Evolutionary conservation across 768 basidiomycete species (phyloP).

Genomic region (Tulasnella calospora): DNA sequence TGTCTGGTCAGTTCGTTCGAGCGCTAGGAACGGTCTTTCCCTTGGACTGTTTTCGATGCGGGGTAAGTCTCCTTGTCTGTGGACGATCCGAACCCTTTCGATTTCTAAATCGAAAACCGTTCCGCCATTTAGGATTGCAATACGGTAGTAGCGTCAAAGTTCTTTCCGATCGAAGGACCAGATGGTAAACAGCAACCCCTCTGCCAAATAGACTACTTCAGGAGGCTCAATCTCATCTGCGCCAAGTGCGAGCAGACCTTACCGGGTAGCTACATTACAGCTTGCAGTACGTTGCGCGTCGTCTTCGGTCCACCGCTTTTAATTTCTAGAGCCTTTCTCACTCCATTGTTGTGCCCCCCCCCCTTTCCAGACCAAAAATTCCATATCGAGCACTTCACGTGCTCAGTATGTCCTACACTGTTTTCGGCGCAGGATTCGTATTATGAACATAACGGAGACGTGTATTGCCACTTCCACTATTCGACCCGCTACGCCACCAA

Average conservation of each 20-base stretch:
- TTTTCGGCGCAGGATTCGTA: slow-evolving; percentile 99
- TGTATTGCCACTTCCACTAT: slow-evolving; percentile 99
- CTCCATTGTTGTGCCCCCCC: not conserved
- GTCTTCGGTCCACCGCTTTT: not conserved
- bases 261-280: slow-evolving; percentile 97
- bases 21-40: slow-evolving; percentile 92
- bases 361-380: slow-evolving; percentile 84
- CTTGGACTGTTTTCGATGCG: slow-evolving; percentile 96
- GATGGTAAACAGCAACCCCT: slow-evolving; percentile 87
- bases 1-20: slow-evolving; percentile 95
- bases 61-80: slow-evolving; percentile 50
- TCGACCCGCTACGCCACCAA: slow-evolving; percentile 98
- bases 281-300: slow-evolving; percentile 67
- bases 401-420: slow-evolving; percentile 89
- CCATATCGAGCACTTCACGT: slow-evolving; percentile 99
- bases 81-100: not conserved
- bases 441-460: slow-evolving; percentile 94
- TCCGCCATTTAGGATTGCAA: slow-evolving; percentile 72
- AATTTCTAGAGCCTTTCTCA: not conserved
- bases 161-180: slow-evolving; percentile 93
- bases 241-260: slow-evolving; percentile 92
- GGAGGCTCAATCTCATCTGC: slow-evolving; percentile 91
- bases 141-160: slow-evolving; percentile 93
- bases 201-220: slow-evolving; percentile 97
- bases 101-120: slow-evolving; percentile 24